These are phyloP conservation scores for Neofusicoccum laricinum DNA, from an alignment of 2,329 filamentous ascomycete species.

Conservation along the genomic window DNA sequence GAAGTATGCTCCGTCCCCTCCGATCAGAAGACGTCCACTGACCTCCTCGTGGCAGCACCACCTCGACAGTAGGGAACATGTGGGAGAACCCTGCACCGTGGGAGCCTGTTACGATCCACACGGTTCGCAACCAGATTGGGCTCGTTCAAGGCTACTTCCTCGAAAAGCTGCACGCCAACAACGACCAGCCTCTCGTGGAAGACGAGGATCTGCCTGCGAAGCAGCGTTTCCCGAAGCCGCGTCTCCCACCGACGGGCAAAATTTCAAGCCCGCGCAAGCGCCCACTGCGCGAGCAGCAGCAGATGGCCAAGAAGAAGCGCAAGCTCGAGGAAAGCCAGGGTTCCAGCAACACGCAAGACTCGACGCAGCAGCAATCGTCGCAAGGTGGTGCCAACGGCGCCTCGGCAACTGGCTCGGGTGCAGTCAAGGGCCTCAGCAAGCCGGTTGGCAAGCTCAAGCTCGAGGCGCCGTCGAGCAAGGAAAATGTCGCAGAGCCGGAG, in stretches of 20 bases:
- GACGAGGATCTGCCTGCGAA: conserved; percentile 94
- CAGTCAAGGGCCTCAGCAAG: conserved; percentile 48
- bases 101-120: conserved; percentile 76
- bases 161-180: conserved; percentile 79
- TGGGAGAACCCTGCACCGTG: conserved; percentile 68
- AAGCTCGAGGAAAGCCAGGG: conserved; percentile 54
- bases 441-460: conserved; percentile 52
- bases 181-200: conserved; percentile 79
- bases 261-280: conserved; percentile 82
- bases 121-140: conserved; percentile 75
- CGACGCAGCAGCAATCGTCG: not conserved
- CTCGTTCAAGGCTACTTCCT: conserved; percentile 90
- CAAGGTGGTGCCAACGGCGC: conserved; percentile 3
- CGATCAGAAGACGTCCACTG: conserved; percentile 20
- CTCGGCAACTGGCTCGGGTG: conserved; percentile 4
- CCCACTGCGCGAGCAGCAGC: conserved; percentile 76
- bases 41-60: conserved; percentile 48
- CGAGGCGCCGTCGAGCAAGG: conserved; percentile 52
- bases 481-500: conserved; percentile 60
- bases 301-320: conserved; percentile 83
- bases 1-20: conserved; percentile 40
- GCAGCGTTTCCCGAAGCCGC: conserved; percentile 66
- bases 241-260: conserved; percentile 73
- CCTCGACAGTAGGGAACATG: conserved; percentile 57
- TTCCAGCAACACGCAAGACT: not conserved